These are phyloP conservation scores for Candida khao-thaluensis DNA, from an alignment of 805 yeast species.

Conservation along the genomic window DNA sequence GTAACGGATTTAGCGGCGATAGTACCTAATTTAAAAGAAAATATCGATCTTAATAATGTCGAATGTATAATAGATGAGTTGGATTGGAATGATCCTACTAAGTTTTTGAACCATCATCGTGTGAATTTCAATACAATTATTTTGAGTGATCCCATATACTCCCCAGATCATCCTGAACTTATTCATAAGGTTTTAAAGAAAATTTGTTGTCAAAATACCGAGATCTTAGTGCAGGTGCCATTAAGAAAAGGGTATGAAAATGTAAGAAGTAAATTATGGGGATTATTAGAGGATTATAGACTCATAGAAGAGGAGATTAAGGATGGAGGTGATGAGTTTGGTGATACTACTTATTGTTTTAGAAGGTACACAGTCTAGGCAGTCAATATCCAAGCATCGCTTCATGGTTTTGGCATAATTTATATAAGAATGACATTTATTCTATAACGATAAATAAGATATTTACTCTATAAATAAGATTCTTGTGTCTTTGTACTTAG, in stretches of 20 bases:
- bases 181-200: constrained; percentile 56
- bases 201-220: constrained; percentile 42
- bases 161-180: constrained; percentile 75
- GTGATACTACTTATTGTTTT: constrained; percentile 60
- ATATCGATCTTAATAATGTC: constrained; percentile 52
- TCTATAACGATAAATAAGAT: too few species aligned
- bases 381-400: too few species aligned
- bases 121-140: constrained; percentile 57
- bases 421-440: too few species aligned
- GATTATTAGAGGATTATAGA: constrained; percentile 42
- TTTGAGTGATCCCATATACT: constrained; percentile 86
- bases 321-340: constrained; percentile 84
- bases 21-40: constrained; percentile 60
- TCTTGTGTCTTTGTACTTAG: too few species aligned
- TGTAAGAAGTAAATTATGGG: constrained; percentile 65
- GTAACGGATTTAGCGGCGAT: constrained; percentile 83
- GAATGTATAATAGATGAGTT: constrained; percentile 30
- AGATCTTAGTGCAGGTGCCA: constrained; percentile 74
- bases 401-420: too few species aligned
- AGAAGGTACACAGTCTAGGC: constrained; percentile 21
- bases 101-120: constrained; percentile 27
- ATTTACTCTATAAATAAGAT: too few species aligned
- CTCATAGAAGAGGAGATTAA: constrained; percentile 45
- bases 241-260: constrained; percentile 62
- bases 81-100: constrained; percentile 75